Percentiles rank a stretch among this genome's conserved stretches.
phyloP scores from a whole-genome alignment of 164 flowering plant species.

The Litsea cubeba region DNA sequence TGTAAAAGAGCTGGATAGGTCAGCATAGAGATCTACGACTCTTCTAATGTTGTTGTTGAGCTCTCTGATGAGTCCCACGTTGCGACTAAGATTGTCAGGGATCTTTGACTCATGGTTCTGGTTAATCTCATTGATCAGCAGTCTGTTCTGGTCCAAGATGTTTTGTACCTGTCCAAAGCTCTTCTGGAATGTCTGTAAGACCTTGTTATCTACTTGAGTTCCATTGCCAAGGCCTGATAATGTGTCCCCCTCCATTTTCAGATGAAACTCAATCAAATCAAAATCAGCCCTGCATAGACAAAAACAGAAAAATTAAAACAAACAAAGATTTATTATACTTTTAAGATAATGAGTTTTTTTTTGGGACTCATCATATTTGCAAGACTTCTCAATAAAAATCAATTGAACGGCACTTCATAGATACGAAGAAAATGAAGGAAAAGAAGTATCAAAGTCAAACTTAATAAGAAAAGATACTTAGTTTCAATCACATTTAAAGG shows the following conservation, averaged over 20 bases:
- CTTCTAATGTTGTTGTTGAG: constrained; percentile 77
- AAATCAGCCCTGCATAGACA: constrained; percentile 9
- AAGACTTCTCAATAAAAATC: constrained; percentile 27
- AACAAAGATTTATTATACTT: not conserved
- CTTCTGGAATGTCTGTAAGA: constrained; percentile 62
- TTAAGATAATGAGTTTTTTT: constrained; percentile 49
- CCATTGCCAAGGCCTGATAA: constrained; percentile 52
- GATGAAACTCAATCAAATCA: constrained; percentile 5
- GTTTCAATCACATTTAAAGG: too few relatives aligned
- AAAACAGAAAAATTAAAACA: not conserved
- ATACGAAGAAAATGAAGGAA: too few relatives aligned
- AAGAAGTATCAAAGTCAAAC: too few relatives aligned
- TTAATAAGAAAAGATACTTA: too few relatives aligned
- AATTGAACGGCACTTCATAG: not conserved
- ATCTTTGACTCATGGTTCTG: constrained; percentile 79
- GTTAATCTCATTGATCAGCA: constrained; percentile 79
- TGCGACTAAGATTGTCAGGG: constrained; percentile 64
- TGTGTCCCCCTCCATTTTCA: constrained; percentile 36
- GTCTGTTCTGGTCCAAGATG: constrained; percentile 33
- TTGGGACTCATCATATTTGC: constrained; percentile 67
- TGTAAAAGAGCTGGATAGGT: constrained; percentile 60
- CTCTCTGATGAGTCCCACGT: constrained; percentile 77
- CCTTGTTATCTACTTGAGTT: constrained; percentile 52
- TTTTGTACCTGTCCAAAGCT: constrained; percentile 21
- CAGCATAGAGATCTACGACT: constrained; percentile 74